Percentiles rank a stretch among this genome's conserved stretches.
phyloP scores from a whole-genome alignment of 345 rosid species.

The Acer saccharum region DNA sequence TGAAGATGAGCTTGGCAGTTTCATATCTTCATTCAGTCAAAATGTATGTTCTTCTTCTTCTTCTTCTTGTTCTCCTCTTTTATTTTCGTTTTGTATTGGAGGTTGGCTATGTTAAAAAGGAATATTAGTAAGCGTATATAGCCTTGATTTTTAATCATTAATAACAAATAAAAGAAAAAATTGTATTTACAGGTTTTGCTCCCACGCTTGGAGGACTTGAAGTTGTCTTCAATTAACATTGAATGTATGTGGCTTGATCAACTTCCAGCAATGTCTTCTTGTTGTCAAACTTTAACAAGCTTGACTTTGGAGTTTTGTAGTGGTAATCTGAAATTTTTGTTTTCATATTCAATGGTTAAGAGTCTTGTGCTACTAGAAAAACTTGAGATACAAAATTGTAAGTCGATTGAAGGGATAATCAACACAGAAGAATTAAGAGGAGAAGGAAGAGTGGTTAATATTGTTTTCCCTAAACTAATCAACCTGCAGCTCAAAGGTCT shows the following conservation, averaged over 20 bases:
- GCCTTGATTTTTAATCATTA: background rate
- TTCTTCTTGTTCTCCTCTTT: too few species aligned
- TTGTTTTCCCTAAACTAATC: background rate
- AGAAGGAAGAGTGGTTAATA: background rate
- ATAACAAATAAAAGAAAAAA: background rate
- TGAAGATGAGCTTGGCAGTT: background rate
- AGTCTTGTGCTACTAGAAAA: background rate
- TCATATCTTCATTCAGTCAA: background rate
- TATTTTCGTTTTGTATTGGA: too few species aligned
- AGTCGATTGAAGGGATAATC: background rate
- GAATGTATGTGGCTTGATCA: slow-evolving; percentile 8
- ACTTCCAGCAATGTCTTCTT: background rate
- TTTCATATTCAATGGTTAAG: background rate
- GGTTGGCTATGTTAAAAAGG: too few species aligned
- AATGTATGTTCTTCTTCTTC: background rate
- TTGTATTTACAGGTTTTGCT: background rate
- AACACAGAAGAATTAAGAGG: background rate
- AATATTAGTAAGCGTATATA: too few species aligned
- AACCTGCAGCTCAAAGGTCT: background rate
- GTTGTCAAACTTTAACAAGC: background rate
- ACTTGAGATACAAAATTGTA: background rate
- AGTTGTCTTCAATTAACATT: slow-evolving; percentile 4
- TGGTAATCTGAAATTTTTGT: slow-evolving; percentile 4
- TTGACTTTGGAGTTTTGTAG: background rate
- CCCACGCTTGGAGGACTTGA: slow-evolving; percentile 14